Conservation (phyloP, 2,329 filamentous ascomycete species). For the Ceratocystis diversiconidia region DNA sequence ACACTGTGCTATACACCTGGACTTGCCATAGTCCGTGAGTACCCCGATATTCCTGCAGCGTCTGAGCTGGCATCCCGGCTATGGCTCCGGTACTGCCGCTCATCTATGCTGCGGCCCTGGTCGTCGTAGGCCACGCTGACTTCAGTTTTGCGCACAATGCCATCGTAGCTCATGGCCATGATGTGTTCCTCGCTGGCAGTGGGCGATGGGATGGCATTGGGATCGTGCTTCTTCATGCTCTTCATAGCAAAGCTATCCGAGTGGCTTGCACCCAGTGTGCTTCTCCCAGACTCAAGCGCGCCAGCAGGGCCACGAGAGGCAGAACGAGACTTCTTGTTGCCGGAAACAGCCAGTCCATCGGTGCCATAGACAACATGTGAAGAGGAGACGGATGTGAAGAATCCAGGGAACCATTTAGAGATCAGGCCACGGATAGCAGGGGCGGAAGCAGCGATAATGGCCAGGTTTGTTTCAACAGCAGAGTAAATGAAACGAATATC, state of each 20-base stretch:
- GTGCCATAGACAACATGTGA: constrained; percentile 8
- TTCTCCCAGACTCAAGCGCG: not conserved
- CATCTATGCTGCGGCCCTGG: not conserved
- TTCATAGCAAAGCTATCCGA: constrained; percentile 20
- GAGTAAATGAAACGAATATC: constrained; percentile 25
- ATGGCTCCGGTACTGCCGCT: not conserved
- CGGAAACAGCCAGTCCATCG: constrained; percentile 17
- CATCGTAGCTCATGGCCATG: constrained; percentile 26
- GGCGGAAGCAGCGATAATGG: constrained; percentile 27
- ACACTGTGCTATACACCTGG: not conserved
- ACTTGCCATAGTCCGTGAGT: not conserved
- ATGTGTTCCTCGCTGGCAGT: constrained; percentile 28
- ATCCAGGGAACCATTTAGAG: constrained; percentile 25
- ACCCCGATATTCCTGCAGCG: not conserved
- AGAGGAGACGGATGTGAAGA: constrained; percentile 21
- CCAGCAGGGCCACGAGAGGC: constrained; percentile 3
- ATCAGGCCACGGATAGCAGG: constrained; percentile 27
- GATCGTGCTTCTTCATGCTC: constrained; percentile 24
- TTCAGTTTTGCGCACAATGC: constrained; percentile 28
- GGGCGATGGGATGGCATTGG: constrained; percentile 25
- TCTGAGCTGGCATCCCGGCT: constrained; percentile 1
- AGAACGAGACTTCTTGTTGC: constrained; percentile 18
- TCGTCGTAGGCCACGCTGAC: constrained; percentile 22
- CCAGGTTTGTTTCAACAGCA: constrained; percentile 27
- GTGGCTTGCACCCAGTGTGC: constrained; percentile 12